These are phyloP conservation scores for Andrographis paniculata DNA, from an alignment of 305 asterid species.

Conservation along the genomic window DNA sequence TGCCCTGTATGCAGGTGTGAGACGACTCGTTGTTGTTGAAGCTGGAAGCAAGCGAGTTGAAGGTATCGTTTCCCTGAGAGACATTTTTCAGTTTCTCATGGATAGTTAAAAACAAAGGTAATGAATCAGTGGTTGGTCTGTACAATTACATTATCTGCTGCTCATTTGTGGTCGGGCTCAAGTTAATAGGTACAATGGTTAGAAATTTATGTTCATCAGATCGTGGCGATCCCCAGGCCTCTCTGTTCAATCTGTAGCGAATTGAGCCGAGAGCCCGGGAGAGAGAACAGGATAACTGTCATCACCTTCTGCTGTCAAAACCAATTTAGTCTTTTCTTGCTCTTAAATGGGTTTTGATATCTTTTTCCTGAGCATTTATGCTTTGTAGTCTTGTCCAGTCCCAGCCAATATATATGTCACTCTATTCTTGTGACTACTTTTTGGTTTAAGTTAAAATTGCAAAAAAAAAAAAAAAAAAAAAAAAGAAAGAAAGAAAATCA, in stretches of 20 bases:
- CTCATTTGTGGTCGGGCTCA: conserved; percentile 19
- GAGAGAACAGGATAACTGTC: conserved; percentile 5
- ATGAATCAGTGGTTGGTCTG: conserved; percentile 5
- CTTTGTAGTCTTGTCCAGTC: too few species aligned
- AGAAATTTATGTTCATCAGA: conserved; percentile 20
- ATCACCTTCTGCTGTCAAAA: conserved; percentile 14
- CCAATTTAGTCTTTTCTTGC: too few species aligned
- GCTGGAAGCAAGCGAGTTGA: conserved; percentile 88
- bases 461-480: too few species aligned
- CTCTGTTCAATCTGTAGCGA: conserved; percentile 15
- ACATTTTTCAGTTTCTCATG: conserved; percentile 65
- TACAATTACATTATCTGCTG: conserved; percentile 14
- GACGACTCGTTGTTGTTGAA: conserved; percentile 68
- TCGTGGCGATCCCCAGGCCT: conserved; percentile 15
- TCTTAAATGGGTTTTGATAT: too few species aligned
- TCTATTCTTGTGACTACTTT: too few species aligned
- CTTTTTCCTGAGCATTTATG: too few species aligned
- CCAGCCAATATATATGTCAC: too few species aligned
- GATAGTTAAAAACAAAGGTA: conserved; percentile 25
- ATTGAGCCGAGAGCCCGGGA: conserved; percentile 20
- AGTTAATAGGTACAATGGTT: conserved; percentile 18
- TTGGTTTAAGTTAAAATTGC: too few species aligned
- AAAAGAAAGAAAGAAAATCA: too few species aligned
- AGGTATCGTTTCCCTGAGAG: conserved; percentile 67
- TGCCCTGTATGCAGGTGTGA: conserved; percentile 46